Percentiles rank a stretch among this genome's conserved stretches.
phyloP scores from a whole-genome alignment of 495 filamentous ascomycete species.

The Baudoinia panamericana region DNA sequence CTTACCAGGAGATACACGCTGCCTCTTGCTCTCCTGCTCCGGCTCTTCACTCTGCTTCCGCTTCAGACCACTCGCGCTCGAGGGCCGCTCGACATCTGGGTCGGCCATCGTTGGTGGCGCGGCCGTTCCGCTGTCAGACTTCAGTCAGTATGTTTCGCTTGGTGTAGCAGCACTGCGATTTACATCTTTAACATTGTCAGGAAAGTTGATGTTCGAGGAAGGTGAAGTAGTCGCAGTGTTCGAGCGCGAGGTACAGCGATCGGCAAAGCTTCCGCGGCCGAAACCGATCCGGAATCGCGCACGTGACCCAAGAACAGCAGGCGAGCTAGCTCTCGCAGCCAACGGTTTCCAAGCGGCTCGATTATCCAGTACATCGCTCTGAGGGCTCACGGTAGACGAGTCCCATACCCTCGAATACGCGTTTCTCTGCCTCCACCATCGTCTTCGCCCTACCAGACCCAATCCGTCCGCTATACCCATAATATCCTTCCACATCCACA shows the following conservation, averaged over 20 bases:
- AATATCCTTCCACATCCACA: conserved; percentile 47
- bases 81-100: neutral
- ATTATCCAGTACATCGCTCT: conserved; percentile 63
- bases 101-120: neutral
- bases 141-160: neutral
- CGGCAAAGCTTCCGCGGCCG: no score
- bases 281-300: no score
- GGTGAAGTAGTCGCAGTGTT: no score
- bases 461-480: conserved; percentile 7
- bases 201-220: no score
- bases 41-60: conserved; percentile 25
- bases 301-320: neutral
- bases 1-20: conserved; percentile 14
- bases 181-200: no score
- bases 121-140: neutral
- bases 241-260: no score
- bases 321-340: neutral
- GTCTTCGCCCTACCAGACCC: conserved; percentile 34
- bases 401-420: conserved; percentile 67
- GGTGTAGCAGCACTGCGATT: neutral
- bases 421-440: conserved; percentile 56
- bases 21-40: conserved; percentile 44
- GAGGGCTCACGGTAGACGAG: conserved; percentile 58
- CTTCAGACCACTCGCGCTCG: conserved; percentile 8
- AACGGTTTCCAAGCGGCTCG: neutral